phyloP scores from a whole-genome alignment of 148 eudicot species.

The Cornus suecica region DNA sequence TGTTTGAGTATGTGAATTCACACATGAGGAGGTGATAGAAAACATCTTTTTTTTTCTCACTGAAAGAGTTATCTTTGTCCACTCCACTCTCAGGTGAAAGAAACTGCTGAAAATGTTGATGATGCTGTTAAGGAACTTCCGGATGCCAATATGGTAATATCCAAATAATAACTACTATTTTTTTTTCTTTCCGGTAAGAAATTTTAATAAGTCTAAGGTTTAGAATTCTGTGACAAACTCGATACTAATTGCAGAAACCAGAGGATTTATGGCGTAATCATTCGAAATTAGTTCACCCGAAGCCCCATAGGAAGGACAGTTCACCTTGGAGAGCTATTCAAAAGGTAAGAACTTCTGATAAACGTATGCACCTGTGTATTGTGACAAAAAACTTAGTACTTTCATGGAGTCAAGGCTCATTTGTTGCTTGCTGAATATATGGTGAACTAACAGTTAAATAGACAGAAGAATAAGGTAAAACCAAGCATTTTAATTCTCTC shows the following conservation, averaged over 20 bases:
- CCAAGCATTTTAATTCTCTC: no score
- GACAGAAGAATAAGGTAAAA: no score
- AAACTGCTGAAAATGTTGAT: slow-evolving; percentile 89
- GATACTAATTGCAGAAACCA: slow-evolving; percentile 60
- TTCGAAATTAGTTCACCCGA: slow-evolving; percentile 83
- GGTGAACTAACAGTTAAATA: no score
- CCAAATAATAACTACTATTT: neutral
- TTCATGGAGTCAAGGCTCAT: no score
- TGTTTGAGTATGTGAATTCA: neutral
- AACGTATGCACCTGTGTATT: neutral
- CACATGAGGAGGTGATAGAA: neutral
- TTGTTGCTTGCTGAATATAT: no score
- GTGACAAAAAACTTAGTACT: neutral
- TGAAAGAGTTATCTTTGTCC: neutral
- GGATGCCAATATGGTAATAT: slow-evolving; percentile 89
- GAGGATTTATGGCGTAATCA: slow-evolving; percentile 93
- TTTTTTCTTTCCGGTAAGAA: no score
- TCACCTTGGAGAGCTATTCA: slow-evolving; percentile 77
- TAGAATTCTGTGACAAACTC: neutral
- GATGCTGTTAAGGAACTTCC: slow-evolving; percentile 95
- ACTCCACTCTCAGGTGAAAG: slow-evolving; percentile 58
- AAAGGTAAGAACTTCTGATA: slow-evolving; percentile 40
- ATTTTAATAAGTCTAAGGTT: neutral
- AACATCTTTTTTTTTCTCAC: neutral
- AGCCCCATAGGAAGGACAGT: slow-evolving; percentile 84